A percentile compares a stretch with the other conserved stretches of the same genome.
Conservation (phyloP, 2,329 filamentous ascomycete species). For the Aspergillus sclerotialis region DNA sequence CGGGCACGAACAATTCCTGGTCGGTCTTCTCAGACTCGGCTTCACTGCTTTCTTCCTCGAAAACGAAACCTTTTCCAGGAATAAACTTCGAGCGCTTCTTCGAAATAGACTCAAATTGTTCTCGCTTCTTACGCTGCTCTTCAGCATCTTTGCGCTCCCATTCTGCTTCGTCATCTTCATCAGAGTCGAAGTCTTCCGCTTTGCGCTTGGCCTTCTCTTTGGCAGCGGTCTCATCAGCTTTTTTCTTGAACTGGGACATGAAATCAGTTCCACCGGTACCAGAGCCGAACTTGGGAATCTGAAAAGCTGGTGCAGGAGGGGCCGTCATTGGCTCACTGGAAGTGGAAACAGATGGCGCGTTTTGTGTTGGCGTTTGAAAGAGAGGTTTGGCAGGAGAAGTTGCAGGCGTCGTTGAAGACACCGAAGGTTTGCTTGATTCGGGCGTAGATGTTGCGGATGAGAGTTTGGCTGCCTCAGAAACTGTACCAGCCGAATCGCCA, state of each 20-base stretch:
- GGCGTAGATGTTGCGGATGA: conserved; percentile 13
- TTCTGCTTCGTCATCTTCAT: conserved; percentile 44
- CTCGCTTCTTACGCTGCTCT: conserved; percentile 39
- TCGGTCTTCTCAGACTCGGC: conserved; percentile 13
- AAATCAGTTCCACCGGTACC: conserved; percentile 26
- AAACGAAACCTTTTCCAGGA: conserved; percentile 26
- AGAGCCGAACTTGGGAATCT: conserved; percentile 27
- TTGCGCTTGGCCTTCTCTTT: conserved; percentile 43
- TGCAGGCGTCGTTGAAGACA: conserved; percentile 16
- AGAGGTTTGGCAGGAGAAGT: conserved; percentile 15
- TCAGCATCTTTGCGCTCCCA: conserved; percentile 43
- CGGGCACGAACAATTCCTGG: conserved; percentile 1
- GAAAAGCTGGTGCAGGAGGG: conserved; percentile 11
- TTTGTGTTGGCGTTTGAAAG: conserved; percentile 9
- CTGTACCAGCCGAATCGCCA: conserved; percentile 3
- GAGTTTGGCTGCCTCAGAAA: conserved; percentile 3
- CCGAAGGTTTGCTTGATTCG: conserved; percentile 8
- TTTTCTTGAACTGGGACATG: conserved; percentile 35
- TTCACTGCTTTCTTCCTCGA: conserved; percentile 17
- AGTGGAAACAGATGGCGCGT: conserved; percentile 2
- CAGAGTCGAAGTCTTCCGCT: conserved; percentile 46
- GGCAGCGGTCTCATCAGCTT: conserved; percentile 34
- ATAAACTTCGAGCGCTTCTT: conserved; percentile 26
- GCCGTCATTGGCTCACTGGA: conserved; percentile 6
- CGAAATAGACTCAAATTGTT: conserved; percentile 31